Evolutionary conservation across 495 filamentous ascomycete genomes (phyloP), one percentile per base, ranked within the genome.

Genomic region (Podospora pseudopauciseta): DNA sequence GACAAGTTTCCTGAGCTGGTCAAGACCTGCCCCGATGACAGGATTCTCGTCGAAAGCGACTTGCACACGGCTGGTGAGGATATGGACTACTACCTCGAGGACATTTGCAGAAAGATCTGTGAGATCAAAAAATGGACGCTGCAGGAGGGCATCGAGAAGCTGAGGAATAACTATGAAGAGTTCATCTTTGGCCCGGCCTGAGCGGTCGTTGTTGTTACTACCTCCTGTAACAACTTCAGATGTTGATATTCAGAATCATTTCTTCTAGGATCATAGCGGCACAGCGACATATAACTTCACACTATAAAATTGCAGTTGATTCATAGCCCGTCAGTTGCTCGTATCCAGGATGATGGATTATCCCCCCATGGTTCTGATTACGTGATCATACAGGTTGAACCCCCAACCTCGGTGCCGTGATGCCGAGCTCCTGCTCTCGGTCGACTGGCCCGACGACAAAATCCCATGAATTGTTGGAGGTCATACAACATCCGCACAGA

Each of bases 1-100:
- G 66, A 57, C 23, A 85, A 81, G 60, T 86, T 85, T 4, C 74
- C 80, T 9, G 82, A 85, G 16, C 88, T 92, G n/a, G 86, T 98
- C 60, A 86, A 86, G 68, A 83, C 83, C 3, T 79, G 95, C 5
- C 94, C 95, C 0, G 87, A 92, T 71, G 88, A 96, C 71, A 83
- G 87, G 54, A 80, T 99, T 13, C 83, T 99, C 19, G 82, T 94
- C 5, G 95, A 99, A 78, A 97, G 93, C 76, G 95, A 99, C 77
- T 75, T 97, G 57, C 94, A 98, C 75, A 87, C 80, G 18, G 96
- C 95, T 5, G 95, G 95, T 5, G 84, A 86, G 7, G 78, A 86
- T 67, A 97, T 98, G 91, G 96, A 98, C 77, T 75, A 81, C 2
- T 75, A 86, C 56, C 77, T 99, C 18, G 92, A 95, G 76, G 84